A percentile compares a stretch with the other conserved stretches of the same genome.
Evolutionary conservation across 257 asterid genomes (phyloP).

Genomic region (Fraxinus americana): DNA sequence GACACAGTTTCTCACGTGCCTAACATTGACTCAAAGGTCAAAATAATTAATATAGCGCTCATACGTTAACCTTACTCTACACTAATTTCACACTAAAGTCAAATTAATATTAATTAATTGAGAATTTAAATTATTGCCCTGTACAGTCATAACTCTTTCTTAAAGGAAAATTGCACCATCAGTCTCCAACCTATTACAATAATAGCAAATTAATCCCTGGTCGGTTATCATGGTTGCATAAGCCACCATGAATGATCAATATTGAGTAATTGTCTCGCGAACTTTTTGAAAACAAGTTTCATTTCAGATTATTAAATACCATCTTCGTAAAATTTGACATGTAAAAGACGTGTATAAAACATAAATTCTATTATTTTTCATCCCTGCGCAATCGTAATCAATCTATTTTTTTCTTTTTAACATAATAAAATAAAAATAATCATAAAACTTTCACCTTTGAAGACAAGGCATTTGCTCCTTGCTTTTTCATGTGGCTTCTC

Average conservation of each 20-base stretch:
- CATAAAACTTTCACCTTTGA: no score
- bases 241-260: no score
- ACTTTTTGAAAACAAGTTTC: neutral
- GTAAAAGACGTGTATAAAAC: no score
- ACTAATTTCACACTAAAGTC: neutral
- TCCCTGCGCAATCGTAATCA: neutral
- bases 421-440: no score
- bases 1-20: slow-evolving; percentile 37
- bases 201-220: neutral
- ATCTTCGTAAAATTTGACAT: neutral
- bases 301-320: neutral
- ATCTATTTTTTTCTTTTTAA: no score
- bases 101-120: neutral
- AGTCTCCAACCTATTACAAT: neutral
- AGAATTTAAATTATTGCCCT: neutral
- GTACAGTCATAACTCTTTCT: neutral
- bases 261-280: no score
- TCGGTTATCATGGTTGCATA: no score
- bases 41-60: neutral
- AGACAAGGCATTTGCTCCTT: no score
- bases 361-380: no score
- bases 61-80: neutral
- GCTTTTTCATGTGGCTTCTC: no score
- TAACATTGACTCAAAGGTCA: neutral
- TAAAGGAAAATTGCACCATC: neutral